Conservation (phyloP, 2,329 filamentous ascomycete species). For the Hysterium pulicare region DNA sequence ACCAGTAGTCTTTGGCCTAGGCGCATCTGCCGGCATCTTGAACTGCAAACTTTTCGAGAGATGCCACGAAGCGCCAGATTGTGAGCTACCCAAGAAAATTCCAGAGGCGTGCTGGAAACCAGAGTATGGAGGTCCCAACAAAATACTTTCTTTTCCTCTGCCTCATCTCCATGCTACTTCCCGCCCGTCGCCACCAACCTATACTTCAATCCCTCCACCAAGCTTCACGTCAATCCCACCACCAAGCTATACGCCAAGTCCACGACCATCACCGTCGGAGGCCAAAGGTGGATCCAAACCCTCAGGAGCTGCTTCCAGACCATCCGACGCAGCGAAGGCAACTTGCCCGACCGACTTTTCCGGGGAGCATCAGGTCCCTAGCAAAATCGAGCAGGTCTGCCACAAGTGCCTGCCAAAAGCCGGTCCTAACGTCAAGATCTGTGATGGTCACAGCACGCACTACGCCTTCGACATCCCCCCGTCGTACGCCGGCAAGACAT, state of each 20-base stretch:
- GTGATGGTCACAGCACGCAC: conserved; percentile 53
- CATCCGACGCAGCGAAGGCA: no score
- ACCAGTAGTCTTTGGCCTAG: neutral
- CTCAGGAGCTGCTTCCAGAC: no score
- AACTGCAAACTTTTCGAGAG: neutral
- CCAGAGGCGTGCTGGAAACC: neutral
- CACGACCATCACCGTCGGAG: neutral
- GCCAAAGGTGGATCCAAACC: no score
- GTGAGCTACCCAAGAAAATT: neutral
- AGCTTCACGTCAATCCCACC: neutral
- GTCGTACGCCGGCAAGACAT: conserved; percentile 55
- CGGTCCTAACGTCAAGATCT: conserved; percentile 53
- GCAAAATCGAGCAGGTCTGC: conserved; percentile 61
- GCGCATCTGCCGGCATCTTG: neutral
- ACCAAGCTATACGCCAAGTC: neutral
- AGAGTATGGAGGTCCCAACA: neutral
- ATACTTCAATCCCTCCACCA: neutral
- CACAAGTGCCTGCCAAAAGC: conserved; percentile 52
- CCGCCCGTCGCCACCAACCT: neutral
- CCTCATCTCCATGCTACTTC: neutral
- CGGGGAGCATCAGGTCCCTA: conserved; percentile 47
- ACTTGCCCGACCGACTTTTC: conserved; percentile 23
- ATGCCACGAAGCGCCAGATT: neutral
- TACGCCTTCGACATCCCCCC: conserved; percentile 68
- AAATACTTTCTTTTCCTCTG: neutral